phyloP scores from a whole-genome alignment of 1,284 basidiomycete genomes.

The Grifola frondosa region DNA sequence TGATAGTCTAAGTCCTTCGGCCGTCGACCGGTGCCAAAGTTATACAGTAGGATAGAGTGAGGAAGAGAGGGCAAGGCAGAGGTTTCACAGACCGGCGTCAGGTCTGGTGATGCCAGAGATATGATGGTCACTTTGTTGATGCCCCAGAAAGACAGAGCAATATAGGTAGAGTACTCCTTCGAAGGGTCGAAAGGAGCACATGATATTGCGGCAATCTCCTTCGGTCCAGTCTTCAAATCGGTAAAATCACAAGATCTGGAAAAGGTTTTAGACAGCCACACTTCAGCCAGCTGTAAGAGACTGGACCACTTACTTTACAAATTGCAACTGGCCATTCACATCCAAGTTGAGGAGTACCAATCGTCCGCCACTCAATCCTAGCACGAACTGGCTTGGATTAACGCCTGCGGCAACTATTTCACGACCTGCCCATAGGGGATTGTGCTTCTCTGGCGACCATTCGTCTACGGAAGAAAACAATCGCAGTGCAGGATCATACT shows the following conservation, averaged over 20 bases:
- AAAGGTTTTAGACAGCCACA: not conserved
- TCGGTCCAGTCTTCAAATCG: slow-evolving; percentile 7
- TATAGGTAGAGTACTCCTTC: slow-evolving; percentile 45
- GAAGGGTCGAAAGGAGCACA: slow-evolving; percentile 52
- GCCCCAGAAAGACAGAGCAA: slow-evolving; percentile 79
- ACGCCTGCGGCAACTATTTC: slow-evolving; percentile 70
- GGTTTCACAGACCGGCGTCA: slow-evolving; percentile 47
- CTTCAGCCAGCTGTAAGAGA: not conserved
- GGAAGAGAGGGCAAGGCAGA: slow-evolving; percentile 56
- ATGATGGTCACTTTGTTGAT: slow-evolving; percentile 66
- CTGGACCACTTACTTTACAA: slow-evolving; percentile 34
- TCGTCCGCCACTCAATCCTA: slow-evolving; percentile 62
- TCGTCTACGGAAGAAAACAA: slow-evolving; percentile 35
- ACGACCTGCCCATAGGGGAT: slow-evolving; percentile 31
- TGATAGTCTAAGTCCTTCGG: slow-evolving; percentile 37
- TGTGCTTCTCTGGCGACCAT: slow-evolving; percentile 32
- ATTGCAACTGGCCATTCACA: slow-evolving; percentile 39
- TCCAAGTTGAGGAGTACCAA: slow-evolving; percentile 53
- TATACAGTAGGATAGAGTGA: slow-evolving; percentile 69
- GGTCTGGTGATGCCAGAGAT: slow-evolving; percentile 36
- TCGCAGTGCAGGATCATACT: slow-evolving; percentile 44
- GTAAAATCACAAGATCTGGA: slow-evolving; percentile 24
- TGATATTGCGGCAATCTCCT: slow-evolving; percentile 67
- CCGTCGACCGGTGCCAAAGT: slow-evolving; percentile 48
- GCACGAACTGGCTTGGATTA: slow-evolving; percentile 60